Evolutionary conservation across 257 asterid species (phyloP), one percentile per base, ranked within the genome.

Genomic region (Agastache rugosa): DNA sequence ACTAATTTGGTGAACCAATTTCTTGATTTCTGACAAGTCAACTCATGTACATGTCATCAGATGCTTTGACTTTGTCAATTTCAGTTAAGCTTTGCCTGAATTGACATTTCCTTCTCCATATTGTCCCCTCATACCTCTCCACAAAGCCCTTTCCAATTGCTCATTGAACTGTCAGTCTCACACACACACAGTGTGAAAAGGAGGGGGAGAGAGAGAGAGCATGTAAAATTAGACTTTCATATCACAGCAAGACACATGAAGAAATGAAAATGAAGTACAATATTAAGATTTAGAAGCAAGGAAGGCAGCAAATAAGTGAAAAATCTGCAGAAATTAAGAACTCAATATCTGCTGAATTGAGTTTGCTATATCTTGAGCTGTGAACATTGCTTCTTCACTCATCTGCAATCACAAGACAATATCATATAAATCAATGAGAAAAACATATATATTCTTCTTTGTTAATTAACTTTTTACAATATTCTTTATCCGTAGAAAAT

Each of bases 331-430:
- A 63, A 39, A 8, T 39, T 6, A 8, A 20, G 80, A 90, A 75
- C 83, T 87, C 84, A 94, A 88, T 67, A 87, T 90, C 78, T 94
- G 97, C 81, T 94, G 97, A 47, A 92, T 78, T 44, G 96, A 87
- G 78, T 88, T 89, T 50, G 98, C 96, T 62, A 91, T 85, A 63
- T 90, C 90, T 78, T 91, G 92, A 27, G 98, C 97, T 68, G 91
- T 81, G 73, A 82, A 77, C 81, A 87, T 84, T 60, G 85, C 84
- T 77, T 88, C 97, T 45, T 87, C 91, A 31, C 76, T 84, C 22
- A 94, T 85, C 98, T 94, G 81, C 80, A 76, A 34, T 63, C 56
- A 72, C 1, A 55, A 67, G 74, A 60, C 20, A 73, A 69, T 31
- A 25, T 5, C 23, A 8, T 8, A 41, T 16, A 2, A 29, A 56